phyloP scores from a whole-genome alignment of 352 stramenopile species.

The Discostella stelligera region DNA sequence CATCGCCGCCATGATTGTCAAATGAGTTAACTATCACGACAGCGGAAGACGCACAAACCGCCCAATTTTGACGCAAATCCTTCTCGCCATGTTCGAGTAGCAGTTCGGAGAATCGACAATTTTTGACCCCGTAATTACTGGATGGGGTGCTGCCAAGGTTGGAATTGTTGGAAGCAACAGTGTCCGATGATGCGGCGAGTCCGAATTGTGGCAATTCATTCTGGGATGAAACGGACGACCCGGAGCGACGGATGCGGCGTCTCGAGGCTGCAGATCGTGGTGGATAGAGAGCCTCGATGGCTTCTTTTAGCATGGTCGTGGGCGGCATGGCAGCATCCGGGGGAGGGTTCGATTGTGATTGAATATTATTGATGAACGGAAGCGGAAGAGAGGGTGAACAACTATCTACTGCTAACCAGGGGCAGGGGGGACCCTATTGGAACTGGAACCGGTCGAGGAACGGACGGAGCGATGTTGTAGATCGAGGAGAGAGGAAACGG shows the following conservation, averaged over 20 bases:
- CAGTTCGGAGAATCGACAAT: conserved; percentile 62
- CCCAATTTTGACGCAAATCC: conserved; percentile 73
- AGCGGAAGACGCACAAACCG: conserved; percentile 55
- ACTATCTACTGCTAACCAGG: too few relatives aligned
- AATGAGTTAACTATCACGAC: conserved; percentile 8
- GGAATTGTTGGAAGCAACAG: neutral
- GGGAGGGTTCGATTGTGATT: too few relatives aligned
- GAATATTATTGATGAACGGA: too few relatives aligned
- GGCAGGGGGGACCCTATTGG: too few relatives aligned
- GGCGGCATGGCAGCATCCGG: neutral
- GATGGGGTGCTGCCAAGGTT: neutral
- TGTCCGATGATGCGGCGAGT: neutral
- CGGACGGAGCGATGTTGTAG: too few relatives aligned
- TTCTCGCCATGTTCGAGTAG: conserved; percentile 77
- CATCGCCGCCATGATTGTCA: conserved; percentile 11
- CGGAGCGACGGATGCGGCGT: conserved; percentile 34
- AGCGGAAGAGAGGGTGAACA: too few relatives aligned
- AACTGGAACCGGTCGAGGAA: too few relatives aligned
- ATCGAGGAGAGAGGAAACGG: too few relatives aligned
- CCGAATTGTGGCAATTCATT: neutral
- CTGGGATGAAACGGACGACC: conserved; percentile 7
- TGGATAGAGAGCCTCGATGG: conserved; percentile 59
- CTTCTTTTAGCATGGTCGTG: conserved; percentile 50
- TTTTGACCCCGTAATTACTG: conserved; percentile 4
- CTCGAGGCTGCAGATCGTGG: conserved; percentile 30